Evolutionary conservation across 345 rosid species (phyloP), one percentile per base, ranked within the genome.

Genomic region (Citrus maxima): DNA sequence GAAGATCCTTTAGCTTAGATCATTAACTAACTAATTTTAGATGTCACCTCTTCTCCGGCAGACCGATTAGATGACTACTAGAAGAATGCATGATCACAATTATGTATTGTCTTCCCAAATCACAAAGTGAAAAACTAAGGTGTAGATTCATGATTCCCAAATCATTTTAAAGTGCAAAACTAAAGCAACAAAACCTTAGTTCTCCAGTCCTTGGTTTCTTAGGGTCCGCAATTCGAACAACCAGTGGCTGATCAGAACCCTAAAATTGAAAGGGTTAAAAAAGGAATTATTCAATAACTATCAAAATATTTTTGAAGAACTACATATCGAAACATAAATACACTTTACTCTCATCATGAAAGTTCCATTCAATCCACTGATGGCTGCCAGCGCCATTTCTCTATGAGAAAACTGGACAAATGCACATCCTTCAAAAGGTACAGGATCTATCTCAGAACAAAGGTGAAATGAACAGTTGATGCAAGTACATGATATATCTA

Each of bases 321-420:
- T 18, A 75, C 67, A 69, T 25, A 27, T 63, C 58, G 78, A 76
- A 77, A 71, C n/a, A 54, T 63, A 59, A 76, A 66, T 77, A 21
- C 67, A 81, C 82, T 74, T 78, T 88, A 95, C 98, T 85, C 89
- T 84, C 91, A 92, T 93, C 16, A 86, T 90, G 85, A 90, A 92
- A 69, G 81, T 60, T 77, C 97, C 98, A 84, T 84, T 85, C 87
- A 93, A 81, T 82, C 87, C 92, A 85, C 88, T 86, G 73, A 95
- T 93, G 78, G 98, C 98, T 60, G 92, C 95, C 80, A 90, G 37
- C 49, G 97, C 98, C 98, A 91, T 93, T 78, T 93, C 95, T 80
- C 85, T 87, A 69, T 86, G 85, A 75, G 90, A 79, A 85, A 83
- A 92, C 84, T 90, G 95, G 73, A 92, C 85, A 89, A 95, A 95